A percentile compares a stretch with the other conserved stretches of the same genome.
phyloP scores from a whole-genome alignment of 2,329 filamentous ascomycete genomes.

The Aspergillus sclerotialis region DNA sequence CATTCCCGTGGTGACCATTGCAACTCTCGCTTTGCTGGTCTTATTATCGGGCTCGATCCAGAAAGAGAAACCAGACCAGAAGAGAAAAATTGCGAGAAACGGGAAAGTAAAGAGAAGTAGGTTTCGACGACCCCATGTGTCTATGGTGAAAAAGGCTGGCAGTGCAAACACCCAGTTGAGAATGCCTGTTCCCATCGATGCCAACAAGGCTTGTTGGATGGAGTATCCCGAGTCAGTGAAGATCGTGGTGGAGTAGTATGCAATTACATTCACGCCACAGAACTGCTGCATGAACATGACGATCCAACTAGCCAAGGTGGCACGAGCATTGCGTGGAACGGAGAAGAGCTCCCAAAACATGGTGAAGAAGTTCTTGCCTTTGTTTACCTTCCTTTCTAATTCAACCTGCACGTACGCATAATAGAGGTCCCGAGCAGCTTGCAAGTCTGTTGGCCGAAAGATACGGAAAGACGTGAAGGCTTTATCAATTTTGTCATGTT shows the following conservation, averaged over 20 bases:
- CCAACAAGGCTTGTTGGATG: constrained; percentile 45
- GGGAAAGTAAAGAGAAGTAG: constrained; percentile 59
- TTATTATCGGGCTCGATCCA: constrained; percentile 37
- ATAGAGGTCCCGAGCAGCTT: constrained; percentile 40
- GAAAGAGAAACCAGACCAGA: constrained; percentile 49
- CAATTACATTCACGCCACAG: constrained; percentile 48
- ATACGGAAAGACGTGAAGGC: constrained; percentile 38
- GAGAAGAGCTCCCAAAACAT: constrained; percentile 53
- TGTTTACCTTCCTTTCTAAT: constrained; percentile 50
- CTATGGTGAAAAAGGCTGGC: constrained; percentile 59
- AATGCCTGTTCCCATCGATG: constrained; percentile 54
- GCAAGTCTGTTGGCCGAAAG: constrained; percentile 36
- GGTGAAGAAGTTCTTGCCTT: constrained; percentile 43
- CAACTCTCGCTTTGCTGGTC: constrained; percentile 30
- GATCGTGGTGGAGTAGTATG: constrained; percentile 56
- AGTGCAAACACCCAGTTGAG: constrained; percentile 61
- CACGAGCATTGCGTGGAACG: constrained; percentile 57
- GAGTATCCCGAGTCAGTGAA: constrained; percentile 49
- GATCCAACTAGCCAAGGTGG: constrained; percentile 53
- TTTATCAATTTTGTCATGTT: constrained; percentile 34
- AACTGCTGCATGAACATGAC: constrained; percentile 64
- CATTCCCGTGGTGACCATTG: constrained; percentile 35
- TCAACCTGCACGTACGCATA: constrained; percentile 50
- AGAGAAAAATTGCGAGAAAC: constrained; percentile 50
- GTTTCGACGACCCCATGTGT: constrained; percentile 60